phyloP scores from a whole-genome alignment of 495 filamentous ascomycete species.

The Penicillium ochrochloron region DNA sequence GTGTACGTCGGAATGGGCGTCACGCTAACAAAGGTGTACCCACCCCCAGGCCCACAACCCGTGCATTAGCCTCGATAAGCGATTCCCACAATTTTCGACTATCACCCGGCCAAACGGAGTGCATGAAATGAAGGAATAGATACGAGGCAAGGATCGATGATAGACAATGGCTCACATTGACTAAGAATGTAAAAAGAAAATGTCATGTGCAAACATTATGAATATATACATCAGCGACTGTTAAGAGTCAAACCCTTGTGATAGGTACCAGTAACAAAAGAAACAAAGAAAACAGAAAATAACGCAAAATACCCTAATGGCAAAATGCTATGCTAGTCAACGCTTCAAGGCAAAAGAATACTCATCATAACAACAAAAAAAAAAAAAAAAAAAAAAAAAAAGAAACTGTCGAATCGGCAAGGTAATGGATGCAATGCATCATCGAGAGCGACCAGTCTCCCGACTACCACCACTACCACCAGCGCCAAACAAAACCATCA shows the following conservation, averaged over 20 bases:
- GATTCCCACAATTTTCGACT: too few species aligned
- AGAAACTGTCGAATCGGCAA: conserved; percentile 9
- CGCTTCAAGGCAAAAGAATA: not conserved
- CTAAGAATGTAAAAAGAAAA: not conserved
- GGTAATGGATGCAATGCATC: not conserved
- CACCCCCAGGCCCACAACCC: conserved; percentile 26
- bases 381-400: not conserved
- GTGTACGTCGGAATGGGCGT: conserved; percentile 13
- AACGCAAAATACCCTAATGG: not conserved
- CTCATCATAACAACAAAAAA: not conserved
- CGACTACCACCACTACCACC: conserved; percentile 20
- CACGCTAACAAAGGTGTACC: conserved; percentile 19
- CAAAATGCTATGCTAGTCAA: conserved; percentile 2
- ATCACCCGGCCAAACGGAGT: too few species aligned
- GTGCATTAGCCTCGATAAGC: conserved; percentile 6
- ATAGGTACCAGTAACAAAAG: not conserved
- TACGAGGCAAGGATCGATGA: not conserved
- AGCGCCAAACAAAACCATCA: conserved; percentile 72
- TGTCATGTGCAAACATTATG: conserved; percentile 5
- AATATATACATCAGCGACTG: not conserved
- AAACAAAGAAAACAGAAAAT: not conserved
- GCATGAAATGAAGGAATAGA: not conserved
- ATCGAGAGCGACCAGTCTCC: conserved; percentile 26
- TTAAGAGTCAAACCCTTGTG: not conserved
- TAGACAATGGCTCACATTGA: not conserved